Evolutionary conservation across 345 rosid species (phyloP), one percentile per base, ranked within the genome.

Genomic region (Brassica carinata): DNA sequence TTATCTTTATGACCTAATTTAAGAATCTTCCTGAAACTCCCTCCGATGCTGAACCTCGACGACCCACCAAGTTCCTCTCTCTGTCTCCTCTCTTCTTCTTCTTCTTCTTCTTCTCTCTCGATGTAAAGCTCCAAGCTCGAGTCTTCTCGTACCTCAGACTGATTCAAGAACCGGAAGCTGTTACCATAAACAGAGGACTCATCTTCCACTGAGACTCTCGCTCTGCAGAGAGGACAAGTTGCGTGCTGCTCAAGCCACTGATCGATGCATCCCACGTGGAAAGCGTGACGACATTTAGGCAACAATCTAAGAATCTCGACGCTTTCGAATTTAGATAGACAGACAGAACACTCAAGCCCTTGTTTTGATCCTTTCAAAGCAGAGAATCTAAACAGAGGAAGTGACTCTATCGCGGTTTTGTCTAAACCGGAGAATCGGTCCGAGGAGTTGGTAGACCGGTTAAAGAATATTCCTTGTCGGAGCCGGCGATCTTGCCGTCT

Each of bases 211-310:
- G 82, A 84, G 83, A 95, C 84, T 66, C 78, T 88, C 0, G 83
- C 73, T 67, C 99, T 83, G 67, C 99, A 95, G 2, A 95, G 87
- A 26, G 99, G 99, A 72, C 98, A 95, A 70, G 96, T 91, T 0
- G 99, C 92, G 80, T 95, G 94, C 64, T 80, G 87, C 74, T 93
- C 99, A 19, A 93, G 97, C 99, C 99, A 93, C 75, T 81, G 88
- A 77, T 95, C 99, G 33, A 95, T 89, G 18, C 98, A 95, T 78
- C 83, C 84, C 26, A 93, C 86, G 77, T 95, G 97, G 59, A 95
- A 95, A 15, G 94, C 99, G 75, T 95, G 99, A 53, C 89, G 84
- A 83, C 99, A 93, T 55, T 86, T 86, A 1, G 99, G 99, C 77
- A 95, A 77, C 77, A 95, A 58, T 74, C 97, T 70, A 2, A 95